phyloP scores from a whole-genome alignment of 2,329 filamentous ascomycete species.

The Nigrograna mackinnonii region DNA sequence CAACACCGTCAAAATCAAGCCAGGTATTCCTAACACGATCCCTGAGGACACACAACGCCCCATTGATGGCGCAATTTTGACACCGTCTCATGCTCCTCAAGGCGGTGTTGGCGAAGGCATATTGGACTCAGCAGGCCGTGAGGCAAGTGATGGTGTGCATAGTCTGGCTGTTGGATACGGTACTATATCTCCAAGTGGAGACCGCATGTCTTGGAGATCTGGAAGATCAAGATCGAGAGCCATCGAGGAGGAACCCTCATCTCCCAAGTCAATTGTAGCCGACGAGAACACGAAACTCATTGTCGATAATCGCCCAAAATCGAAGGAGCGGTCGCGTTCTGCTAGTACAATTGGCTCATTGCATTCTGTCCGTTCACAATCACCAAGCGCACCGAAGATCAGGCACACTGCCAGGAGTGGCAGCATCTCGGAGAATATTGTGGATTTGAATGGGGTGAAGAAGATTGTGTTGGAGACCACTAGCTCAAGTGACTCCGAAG shows the following conservation, averaged over 20 bases:
- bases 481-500: conserved; percentile 54
- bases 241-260: conserved; percentile 21
- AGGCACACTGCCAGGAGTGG: conserved; percentile 67
- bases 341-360: conserved; percentile 39
- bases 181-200: conserved; percentile 14
- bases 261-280: conserved; percentile 24
- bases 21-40: conserved; percentile 49
- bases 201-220: conserved; percentile 33
- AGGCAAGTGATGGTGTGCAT: conserved; percentile 68
- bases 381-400: conserved; percentile 29
- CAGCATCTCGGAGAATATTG: conserved; percentile 78
- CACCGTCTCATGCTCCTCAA: conserved; percentile 44
- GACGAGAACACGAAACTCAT: conserved; percentile 19
- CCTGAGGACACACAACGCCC: conserved; percentile 43
- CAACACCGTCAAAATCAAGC: conserved; percentile 68
- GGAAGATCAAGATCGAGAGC: conserved; percentile 16
- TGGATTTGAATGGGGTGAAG: conserved; percentile 73
- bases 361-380: conserved; percentile 24
- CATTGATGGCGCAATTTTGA: conserved; percentile 16
- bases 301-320: conserved; percentile 16
- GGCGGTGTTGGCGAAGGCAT: conserved; percentile 59
- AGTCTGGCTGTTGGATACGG: conserved; percentile 54
- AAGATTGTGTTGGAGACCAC: conserved; percentile 77
- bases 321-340: conserved; percentile 22
- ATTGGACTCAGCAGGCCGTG: conserved; percentile 56